Percentiles rank a stretch among this genome's conserved stretches.
phyloP scores from a whole-genome alignment of 192 early-diverging fungal genomes.

The Kappamyces sp. region DNA sequence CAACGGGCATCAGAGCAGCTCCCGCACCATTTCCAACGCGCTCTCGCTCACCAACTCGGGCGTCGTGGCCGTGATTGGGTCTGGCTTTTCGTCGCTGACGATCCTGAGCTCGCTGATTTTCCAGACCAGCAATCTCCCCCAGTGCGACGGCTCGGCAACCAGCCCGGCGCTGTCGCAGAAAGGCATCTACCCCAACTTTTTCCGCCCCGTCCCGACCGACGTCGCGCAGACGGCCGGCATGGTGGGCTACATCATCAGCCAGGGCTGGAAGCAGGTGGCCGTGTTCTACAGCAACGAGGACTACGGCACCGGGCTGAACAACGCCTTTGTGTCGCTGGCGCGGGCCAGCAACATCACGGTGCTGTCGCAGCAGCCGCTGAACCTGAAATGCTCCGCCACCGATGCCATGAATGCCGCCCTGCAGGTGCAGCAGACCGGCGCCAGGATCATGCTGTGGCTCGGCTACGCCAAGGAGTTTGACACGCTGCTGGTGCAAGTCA shows the following conservation, averaged over 20 bases:
- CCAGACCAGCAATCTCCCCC: conserved; percentile 3
- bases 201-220: no score
- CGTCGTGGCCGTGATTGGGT: background rate
- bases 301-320: background rate
- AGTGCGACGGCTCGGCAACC: conserved; percentile 4
- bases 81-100: background rate
- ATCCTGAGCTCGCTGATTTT: conserved; percentile 3
- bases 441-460: conserved; percentile 5
- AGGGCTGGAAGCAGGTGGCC: no score
- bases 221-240: no score
- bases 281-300: no score
- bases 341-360: background rate
- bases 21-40: background rate
- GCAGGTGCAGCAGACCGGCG: background rate
- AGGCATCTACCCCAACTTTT: background rate
- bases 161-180: background rate
- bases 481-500: background rate
- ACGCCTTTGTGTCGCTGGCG: background rate
- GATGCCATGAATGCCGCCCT: background rate
- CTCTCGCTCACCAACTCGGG: background rate
- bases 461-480: background rate
- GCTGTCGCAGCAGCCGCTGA: background rate
- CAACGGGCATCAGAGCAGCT: background rate
- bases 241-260: no score
- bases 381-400: background rate